Evolutionary conservation across 2,329 filamentous ascomycete species (phyloP), one percentile per base, ranked within the genome.

Genomic region (Talaromyces amestolkiae): DNA sequence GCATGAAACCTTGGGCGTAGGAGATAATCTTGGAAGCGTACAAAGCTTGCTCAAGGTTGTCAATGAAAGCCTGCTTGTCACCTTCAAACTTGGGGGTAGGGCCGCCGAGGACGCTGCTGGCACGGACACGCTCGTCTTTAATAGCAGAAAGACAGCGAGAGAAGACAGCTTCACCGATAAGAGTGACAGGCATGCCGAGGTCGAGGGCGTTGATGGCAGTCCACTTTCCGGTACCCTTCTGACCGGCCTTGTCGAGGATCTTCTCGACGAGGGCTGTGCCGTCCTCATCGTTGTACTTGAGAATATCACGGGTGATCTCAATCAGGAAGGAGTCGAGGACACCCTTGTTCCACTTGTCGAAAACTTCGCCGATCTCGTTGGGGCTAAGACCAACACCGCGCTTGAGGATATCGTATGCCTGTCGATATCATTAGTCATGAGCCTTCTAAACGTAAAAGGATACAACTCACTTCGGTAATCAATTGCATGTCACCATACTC

Each of bases 401-500:
- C 89, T 98, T 98, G 90, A 99, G 91, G 84, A 99, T 97, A 81
- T 99, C 95, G 84, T 99, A 99, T 75, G 95, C 95, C 94, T 97
- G 73, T 17, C 3, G 3, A 22, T 31, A 61, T n/a, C n/a, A 31
- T 31, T 33, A 51, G 24, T 19, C 17, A 9, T 9, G 33, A 41
- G 37, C 31, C 33, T 31, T 15, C 37, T n/a, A 19, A 33, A 43
- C 9, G 19, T 22, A 8, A 10, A 11, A 10, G 27, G 17, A 19
- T 60, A 24, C 37, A 59, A 41, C 87, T 74, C 83, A 97, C 94
- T 89, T 99, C 95, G 83, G 91, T 96, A 80, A 99, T 99, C 77
- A 99, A 87, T 87, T 99, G 95, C 95, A 99, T 99, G 85, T 99
- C 95, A 89, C 95, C 95, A 81, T 99, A 99, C 85, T 99, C 95